Base-by-base conservation (phyloP, 164 flowering plant genomes). In the Chimonanthus praecox region DNA sequence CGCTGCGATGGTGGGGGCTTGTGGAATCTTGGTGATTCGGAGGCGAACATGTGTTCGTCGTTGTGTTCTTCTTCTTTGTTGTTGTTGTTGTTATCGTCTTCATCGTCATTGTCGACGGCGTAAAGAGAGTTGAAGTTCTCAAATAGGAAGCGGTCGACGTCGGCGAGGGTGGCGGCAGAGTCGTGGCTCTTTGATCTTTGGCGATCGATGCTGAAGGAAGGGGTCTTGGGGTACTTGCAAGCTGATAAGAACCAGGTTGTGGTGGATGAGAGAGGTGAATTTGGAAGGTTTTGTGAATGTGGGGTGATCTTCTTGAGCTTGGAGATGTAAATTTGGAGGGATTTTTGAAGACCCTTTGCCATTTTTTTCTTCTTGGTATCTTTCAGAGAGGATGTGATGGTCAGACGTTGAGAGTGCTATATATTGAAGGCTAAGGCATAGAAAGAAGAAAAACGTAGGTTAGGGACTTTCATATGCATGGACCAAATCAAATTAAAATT, bases 71-170 rank as follows among this genome's bases (percentile, higher is more conserved):
- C 70, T 7, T 11, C 44, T 11, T 16, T 33, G 64, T 3, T 18
- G 64, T 62, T 8, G 64, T 6, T 66, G 68, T 11, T 43, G 48
- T 21, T 64, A 9, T 54, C 16, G 21, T 69, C 74, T 3, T 67
- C 71, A 2, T 11, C 72, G 13, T 73, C 76, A 21, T 18, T 67
- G 6, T 88, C 84, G 3, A 77, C 49, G 3, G 67, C 71, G 68
- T 86, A 89, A 43, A 89, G 80, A 0, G 95, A 89, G 70, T 71
- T 84, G 84, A 94, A 90, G 63, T 94, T 89, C 81, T 90, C 93
- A 16, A 79, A 75, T 7, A 89, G 84, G 67, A 91, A 90, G 0
- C 78, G 81, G 54, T 94, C 97, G 20, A 88, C 66, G 60, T 94
- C 97, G 7, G 87, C 73, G 8, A 92, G 84, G 2, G 94, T 86